Evolutionary conservation across 2,329 filamentous ascomycete species (phyloP), one percentile per base, ranked within the genome.

Genomic region (Tolypocladium tundrense): DNA sequence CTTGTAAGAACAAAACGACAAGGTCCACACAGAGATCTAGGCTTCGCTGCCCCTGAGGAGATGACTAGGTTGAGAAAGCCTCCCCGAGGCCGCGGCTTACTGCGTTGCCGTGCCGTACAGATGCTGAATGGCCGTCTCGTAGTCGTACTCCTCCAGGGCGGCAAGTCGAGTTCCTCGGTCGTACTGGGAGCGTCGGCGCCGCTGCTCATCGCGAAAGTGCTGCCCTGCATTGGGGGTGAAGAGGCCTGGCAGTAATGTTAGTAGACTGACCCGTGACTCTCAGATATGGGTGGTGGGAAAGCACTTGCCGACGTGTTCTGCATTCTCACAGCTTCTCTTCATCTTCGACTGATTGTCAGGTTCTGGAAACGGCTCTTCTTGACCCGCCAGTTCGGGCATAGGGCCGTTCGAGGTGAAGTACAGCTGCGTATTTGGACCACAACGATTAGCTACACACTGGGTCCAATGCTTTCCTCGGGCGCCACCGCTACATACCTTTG

Each of bases 281-380:
- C 8, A 55, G 9, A 19, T 24, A 24, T 3, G 31, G 9, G 41
- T 10, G 45, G n/a, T 16, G 39, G 21, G n/a, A 31, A 53, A 19
- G 41, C 57, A 79, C 86, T 70, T 70, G 85, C 91, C 91, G 64
- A 93, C 85, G 67, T 90, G 86, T 68, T 91, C 88, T 1, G 91
- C 91, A 69, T 94, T 95, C 69, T 95, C 89, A 60, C 89, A 88
- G 64, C 89, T 94, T 60, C 91, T 83, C 73, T 91, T 88, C 79
- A 94, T 87, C 75, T 96, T 96, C 0, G 88, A 89, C 57, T 85
- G 81, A 67, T 96, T 96, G 74, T 96, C 90, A 0, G 90, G 87
- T 1, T 77, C 76, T 0, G 91, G 91, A 65, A 96, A 96, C 0
- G 76, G 70, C 64, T 91, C 87, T 71, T 95, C 90, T 39, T 83